These are phyloP conservation scores for Leccinum longicurvipes DNA, from an alignment of 768 basidiomycete genomes.

Conservation along the genomic window DNA sequence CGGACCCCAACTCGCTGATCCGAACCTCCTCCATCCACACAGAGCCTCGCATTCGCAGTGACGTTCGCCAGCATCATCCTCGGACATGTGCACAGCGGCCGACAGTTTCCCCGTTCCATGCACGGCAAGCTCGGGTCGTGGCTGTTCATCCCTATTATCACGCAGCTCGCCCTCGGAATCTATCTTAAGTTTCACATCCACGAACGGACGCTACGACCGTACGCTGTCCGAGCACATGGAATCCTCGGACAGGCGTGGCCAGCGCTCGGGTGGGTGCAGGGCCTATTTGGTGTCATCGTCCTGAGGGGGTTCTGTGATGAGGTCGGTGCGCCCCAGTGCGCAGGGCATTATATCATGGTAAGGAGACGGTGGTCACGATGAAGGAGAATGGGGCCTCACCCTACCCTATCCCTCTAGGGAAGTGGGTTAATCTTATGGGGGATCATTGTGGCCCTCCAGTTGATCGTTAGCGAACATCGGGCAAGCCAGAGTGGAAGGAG, in stretches of 20 bases:
- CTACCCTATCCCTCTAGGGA: conserved; percentile 42
- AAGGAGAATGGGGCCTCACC: conserved; percentile 9
- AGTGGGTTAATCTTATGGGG: conserved; percentile 89
- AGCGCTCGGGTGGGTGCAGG: conserved; percentile 83
- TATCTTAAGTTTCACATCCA: conserved; percentile 93
- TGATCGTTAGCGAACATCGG: conserved; percentile 78
- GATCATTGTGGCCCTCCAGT: conserved; percentile 71
- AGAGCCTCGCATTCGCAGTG: conserved; percentile 67
- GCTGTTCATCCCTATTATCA: conserved; percentile 55
- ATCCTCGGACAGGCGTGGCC: conserved; percentile 81
- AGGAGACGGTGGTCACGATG: conserved; percentile 4
- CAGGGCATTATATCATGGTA: conserved; percentile 83
- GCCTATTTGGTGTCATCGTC: conserved; percentile 81
- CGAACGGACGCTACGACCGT: conserved; percentile 69
- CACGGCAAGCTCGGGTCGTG: conserved; percentile 64
- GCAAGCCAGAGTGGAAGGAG: conserved; percentile 63
- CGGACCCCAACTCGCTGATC: not conserved
- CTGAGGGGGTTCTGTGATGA: conserved; percentile 77
- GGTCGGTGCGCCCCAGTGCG: conserved; percentile 69
- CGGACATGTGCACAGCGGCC: conserved; percentile 81
- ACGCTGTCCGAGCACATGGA: conserved; percentile 67
- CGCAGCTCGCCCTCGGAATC: conserved; percentile 71
- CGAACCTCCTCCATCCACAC: not conserved
- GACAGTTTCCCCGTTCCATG: conserved; percentile 68
- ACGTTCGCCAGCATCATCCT: conserved; percentile 73